A percentile compares a stretch with the other conserved stretches of the same genome.
These are phyloP conservation scores for Stylosanthes scabra DNA, from an alignment of 331 rosid genomes.

Conservation along the genomic window DNA sequence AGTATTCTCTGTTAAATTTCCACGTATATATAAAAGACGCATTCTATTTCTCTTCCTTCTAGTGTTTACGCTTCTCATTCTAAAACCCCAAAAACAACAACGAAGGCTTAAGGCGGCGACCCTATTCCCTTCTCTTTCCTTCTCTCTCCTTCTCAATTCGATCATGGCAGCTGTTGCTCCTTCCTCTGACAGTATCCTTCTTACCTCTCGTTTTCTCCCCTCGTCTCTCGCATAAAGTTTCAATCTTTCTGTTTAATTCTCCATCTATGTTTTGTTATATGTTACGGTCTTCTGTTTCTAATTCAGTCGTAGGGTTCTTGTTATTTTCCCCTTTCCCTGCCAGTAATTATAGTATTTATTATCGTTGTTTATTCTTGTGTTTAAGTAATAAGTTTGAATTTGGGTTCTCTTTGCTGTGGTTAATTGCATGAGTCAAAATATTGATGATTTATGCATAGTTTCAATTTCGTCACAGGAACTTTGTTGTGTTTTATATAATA, in stretches of 20 bases:
- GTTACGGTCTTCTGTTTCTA: neutral
- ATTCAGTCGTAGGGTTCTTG: constrained; percentile 13
- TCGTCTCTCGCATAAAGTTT: constrained; percentile 14
- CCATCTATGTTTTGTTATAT: neutral
- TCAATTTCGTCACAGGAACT: too few species aligned
- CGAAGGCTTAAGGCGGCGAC: constrained; percentile 49
- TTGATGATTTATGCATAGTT: neutral
- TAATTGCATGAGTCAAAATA: neutral
- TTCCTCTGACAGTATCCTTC: constrained; percentile 49
- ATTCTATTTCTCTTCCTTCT: too few species aligned
- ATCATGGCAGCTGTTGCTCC: constrained; percentile 52
- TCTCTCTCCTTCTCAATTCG: constrained; percentile 13
- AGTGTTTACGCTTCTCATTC: neutral
- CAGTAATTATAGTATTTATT: neutral
- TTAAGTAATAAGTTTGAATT: neutral
- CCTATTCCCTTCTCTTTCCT: neutral
- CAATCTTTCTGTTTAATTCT: constrained; percentile 9
- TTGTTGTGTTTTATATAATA: too few species aligned
- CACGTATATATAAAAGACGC: too few species aligned
- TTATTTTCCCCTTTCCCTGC: neutral
- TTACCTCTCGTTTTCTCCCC: neutral
- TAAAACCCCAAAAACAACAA: constrained; percentile 31
- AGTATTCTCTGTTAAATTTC: too few species aligned
- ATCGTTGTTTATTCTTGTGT: neutral
- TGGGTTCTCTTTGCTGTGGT: neutral